Evolutionary conservation across 1,284 basidiomycete genomes (phyloP).

Genomic region (Boletus chippewaensis): DNA sequence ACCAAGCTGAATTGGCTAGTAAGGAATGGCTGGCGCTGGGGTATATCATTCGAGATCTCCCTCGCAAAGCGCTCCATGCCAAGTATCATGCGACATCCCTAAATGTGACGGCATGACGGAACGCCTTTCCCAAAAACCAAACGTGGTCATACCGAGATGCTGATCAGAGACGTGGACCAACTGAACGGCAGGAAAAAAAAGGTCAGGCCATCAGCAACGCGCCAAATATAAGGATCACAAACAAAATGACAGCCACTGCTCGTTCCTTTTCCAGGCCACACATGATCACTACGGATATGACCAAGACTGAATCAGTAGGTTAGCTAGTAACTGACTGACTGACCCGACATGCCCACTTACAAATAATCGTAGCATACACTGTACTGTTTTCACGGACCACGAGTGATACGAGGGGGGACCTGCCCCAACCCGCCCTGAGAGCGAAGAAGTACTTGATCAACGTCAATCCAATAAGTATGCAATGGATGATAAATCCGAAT

Average conservation of each 20-base stretch:
- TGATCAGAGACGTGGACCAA: constrained; percentile 14
- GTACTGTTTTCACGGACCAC: constrained; percentile 18
- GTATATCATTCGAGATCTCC: neutral
- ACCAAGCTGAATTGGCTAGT: constrained; percentile 13
- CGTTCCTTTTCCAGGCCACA: constrained; percentile 11
- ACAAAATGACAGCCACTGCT: constrained; percentile 16
- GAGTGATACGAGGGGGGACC: constrained; percentile 19
- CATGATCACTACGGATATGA: constrained; percentile 6
- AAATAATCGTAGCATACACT: constrained; percentile 9
- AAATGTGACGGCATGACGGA: neutral
- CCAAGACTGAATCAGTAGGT: constrained; percentile 14
- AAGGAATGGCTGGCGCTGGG: neutral
- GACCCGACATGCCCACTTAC: constrained; percentile 7
- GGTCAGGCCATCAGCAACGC: constrained; percentile 7
- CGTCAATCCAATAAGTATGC: constrained; percentile 15
- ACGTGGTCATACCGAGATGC: constrained; percentile 13
- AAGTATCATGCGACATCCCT: constrained; percentile 21
- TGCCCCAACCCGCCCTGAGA: constrained; percentile 14
- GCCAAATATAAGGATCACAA: constrained; percentile 1
- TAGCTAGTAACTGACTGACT: constrained; percentile 1
- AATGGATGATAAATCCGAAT: constrained; percentile 17
- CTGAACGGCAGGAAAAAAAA: constrained; percentile 4
- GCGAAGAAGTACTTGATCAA: constrained; percentile 17
- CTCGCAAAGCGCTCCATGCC: constrained; percentile 23
- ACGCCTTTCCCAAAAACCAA: neutral